phyloP scores from a whole-genome alignment of 176 grass and related monocot species.

The Carex littledalei region DNA sequence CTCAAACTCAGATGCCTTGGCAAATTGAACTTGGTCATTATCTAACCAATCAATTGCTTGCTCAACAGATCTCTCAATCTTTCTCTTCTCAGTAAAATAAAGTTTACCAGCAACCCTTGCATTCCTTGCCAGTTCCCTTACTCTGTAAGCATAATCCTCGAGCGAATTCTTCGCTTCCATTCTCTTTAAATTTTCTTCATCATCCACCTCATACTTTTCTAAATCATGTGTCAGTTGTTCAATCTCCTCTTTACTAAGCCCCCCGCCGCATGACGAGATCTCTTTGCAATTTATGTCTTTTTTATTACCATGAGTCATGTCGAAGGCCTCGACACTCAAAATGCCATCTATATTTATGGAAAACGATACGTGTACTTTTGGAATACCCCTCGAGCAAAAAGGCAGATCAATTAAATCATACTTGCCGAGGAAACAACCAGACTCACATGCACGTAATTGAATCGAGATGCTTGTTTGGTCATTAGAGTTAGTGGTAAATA shows the following conservation, averaged over 20 bases:
- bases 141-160: constrained; percentile 25
- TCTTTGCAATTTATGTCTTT: constrained; percentile 3
- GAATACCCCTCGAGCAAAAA: constrained; percentile 5
- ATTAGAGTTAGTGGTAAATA: constrained; percentile 21
- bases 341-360: constrained; percentile 23
- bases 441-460: constrained; percentile 17
- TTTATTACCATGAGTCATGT: background rate
- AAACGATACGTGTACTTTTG: constrained; percentile 8
- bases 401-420: constrained; percentile 6
- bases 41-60: constrained; percentile 19
- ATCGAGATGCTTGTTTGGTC: constrained; percentile 26
- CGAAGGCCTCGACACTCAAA: constrained; percentile 9
- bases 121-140: background rate
- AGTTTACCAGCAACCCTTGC: constrained; percentile 7
- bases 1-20: constrained; percentile 6
- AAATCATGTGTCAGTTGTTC: constrained; percentile 1
- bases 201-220: constrained; percentile 17
- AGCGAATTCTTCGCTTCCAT: constrained; percentile 29
- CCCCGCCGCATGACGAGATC: background rate
- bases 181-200: constrained; percentile 25
- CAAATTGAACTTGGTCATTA: constrained; percentile 12
- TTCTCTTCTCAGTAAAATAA: constrained; percentile 25
- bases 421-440: constrained; percentile 10
- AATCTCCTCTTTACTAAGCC: constrained; percentile 17
- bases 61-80: constrained; percentile 10